Percentiles rank a stretch among this genome's conserved stretches.
Conservation (phyloP, 75 land plant genomes). For the Larix kaempferi region DNA sequence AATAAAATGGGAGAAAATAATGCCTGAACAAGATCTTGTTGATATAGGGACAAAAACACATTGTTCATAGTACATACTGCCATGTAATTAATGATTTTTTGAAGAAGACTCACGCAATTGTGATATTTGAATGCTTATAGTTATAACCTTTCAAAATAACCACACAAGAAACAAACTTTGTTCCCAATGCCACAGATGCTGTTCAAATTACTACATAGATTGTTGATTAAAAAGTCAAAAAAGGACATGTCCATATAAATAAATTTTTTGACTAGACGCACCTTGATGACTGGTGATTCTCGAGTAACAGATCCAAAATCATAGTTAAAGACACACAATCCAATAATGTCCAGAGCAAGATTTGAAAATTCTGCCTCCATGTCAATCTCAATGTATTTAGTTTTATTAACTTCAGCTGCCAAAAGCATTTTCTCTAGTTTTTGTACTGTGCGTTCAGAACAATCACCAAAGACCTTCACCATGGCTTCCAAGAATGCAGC, state of each 20-base stretch:
- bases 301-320: slow-evolving; percentile 96
- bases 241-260: not conserved
- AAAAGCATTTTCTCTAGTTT: slow-evolving; percentile 66
- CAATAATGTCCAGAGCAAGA: slow-evolving; percentile 96
- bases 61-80: not conserved
- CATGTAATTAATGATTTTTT: not conserved
- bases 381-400: slow-evolving; percentile 70
- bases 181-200: not conserved
- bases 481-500: slow-evolving; percentile 90
- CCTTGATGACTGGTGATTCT: slow-evolving; percentile 97
- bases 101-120: not conserved
- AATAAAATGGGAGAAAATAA: not conserved
- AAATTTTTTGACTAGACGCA: slow-evolving; percentile 10
- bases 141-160: not conserved
- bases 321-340: slow-evolving; percentile 94
- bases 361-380: slow-evolving; percentile 96
- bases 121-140: not conserved
- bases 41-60: not conserved
- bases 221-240: not conserved
- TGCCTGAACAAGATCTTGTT: not conserved
- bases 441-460: slow-evolving; percentile 60
- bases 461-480: slow-evolving; percentile 70
- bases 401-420: slow-evolving; percentile 16
- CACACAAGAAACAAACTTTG: not conserved
- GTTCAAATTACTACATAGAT: too few species aligned